Percentiles rank a stretch among this genome's conserved stretches.
Evolutionary conservation across 2,329 filamentous ascomycete species (phyloP).

Genomic region (Ophiostoma angusticollis): DNA sequence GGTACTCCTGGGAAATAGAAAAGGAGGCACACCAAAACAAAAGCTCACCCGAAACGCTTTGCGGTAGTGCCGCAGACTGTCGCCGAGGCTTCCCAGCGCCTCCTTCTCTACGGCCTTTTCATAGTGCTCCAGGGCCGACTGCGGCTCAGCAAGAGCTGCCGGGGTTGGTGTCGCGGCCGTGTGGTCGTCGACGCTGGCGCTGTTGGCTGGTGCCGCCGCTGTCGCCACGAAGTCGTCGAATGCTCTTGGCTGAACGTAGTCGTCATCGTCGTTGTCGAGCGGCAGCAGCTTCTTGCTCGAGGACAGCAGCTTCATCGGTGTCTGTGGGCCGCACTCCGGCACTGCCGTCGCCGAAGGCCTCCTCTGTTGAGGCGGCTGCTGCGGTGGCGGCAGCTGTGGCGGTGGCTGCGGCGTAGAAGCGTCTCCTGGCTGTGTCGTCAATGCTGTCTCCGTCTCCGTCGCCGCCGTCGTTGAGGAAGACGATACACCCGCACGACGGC

Average conservation of each 20-base stretch:
- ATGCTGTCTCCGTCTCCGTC: too few species aligned
- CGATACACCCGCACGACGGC: slow-evolving; percentile 2
- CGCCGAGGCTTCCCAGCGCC: slow-evolving; percentile 68
- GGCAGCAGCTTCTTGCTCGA: slow-evolving; percentile 15
- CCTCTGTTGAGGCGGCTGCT: neutral
- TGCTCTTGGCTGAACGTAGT: slow-evolving; percentile 20
- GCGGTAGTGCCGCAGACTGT: slow-evolving; percentile 78
- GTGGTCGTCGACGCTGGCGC: too few species aligned
- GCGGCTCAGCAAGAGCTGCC: slow-evolving; percentile 32
- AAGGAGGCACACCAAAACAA: neutral
- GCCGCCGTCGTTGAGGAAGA: neutral
- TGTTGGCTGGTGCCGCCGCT: neutral
- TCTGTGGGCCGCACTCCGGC: slow-evolving; percentile 7
- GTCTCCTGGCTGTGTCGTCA: too few species aligned
- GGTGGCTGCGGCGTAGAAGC: neutral
- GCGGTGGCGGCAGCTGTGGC: neutral
- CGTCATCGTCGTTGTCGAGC: slow-evolving; percentile 26
- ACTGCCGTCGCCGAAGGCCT: slow-evolving; percentile 6
- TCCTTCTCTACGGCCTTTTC: slow-evolving; percentile 87
- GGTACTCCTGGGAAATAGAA: neutral
- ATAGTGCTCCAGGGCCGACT: slow-evolving; percentile 80
- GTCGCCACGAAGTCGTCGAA: slow-evolving; percentile 23
- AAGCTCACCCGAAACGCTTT: slow-evolving; percentile 76
- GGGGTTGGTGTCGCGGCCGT: neutral
- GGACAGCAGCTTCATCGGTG: slow-evolving; percentile 10